Percentiles rank a stretch among this genome's conserved stretches.
These are phyloP conservation scores for Hypoxylon sp. DNA, from an alignment of 2,329 filamentous ascomycete genomes.

Conservation along the genomic window DNA sequence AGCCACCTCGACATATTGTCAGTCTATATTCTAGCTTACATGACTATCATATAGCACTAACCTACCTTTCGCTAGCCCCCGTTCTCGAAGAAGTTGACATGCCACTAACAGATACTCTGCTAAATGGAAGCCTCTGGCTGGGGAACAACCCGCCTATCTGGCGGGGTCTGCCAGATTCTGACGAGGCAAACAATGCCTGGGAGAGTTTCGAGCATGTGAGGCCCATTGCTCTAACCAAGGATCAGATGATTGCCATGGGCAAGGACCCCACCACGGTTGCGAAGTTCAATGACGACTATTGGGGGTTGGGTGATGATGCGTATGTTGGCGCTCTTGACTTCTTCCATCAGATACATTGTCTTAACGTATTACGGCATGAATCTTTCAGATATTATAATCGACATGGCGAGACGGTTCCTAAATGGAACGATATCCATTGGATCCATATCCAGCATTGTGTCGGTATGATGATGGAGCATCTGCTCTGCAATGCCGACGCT, in stretches of 20 bases:
- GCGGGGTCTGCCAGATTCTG: constrained; percentile 26
- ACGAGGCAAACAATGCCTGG: constrained; percentile 32
- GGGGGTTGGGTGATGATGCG: constrained; percentile 53
- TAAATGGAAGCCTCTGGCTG: constrained; percentile 40
- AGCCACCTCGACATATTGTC: constrained; percentile 36
- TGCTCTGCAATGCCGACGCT: constrained; percentile 55
- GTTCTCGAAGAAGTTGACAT: constrained; percentile 40
- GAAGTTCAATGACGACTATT: constrained; percentile 52
- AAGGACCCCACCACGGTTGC: constrained; percentile 51
- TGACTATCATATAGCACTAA: background rate
- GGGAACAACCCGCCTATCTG: constrained; percentile 33
- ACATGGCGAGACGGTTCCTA: constrained; percentile 30
- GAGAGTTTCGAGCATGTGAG: constrained; percentile 33
- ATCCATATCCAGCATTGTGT: constrained; percentile 56
- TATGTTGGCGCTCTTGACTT: constrained; percentile 51
- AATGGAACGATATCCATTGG: constrained; percentile 42
- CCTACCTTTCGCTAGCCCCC: constrained; percentile 22
- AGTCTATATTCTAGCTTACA: background rate
- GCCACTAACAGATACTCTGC: constrained; percentile 19
- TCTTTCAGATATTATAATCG: constrained; percentile 45
- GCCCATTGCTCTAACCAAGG: constrained; percentile 48
- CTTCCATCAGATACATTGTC: constrained; percentile 47
- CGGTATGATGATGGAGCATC: constrained; percentile 55
- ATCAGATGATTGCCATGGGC: constrained; percentile 51
- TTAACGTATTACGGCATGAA: constrained; percentile 45